Evolutionary conservation across 2,329 filamentous ascomycete species (phyloP).

Genomic region (Alternaria metachromatica): DNA sequence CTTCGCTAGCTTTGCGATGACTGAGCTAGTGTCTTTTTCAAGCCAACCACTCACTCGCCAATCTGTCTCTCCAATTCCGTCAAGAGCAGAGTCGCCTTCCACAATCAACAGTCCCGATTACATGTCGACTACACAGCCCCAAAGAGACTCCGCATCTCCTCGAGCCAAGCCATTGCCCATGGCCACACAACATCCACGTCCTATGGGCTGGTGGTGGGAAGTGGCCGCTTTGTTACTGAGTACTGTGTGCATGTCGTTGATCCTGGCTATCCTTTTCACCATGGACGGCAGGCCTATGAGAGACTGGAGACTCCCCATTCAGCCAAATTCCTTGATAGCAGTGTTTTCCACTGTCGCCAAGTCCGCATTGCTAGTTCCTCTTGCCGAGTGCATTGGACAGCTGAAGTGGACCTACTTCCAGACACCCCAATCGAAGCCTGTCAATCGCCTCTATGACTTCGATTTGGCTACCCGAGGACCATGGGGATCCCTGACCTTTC

Average conservation of each 20-base stretch:
- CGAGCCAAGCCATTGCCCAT: neutral
- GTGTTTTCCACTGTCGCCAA: neutral
- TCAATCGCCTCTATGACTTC: neutral
- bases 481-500: neutral
- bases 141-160: neutral
- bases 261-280: neutral
- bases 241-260: neutral
- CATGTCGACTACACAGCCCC: neutral
- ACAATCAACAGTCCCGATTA: neutral
- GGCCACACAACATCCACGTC: rapidly evolving
- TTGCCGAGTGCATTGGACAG: neutral
- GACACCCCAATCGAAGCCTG: neutral
- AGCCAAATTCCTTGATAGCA: neutral
- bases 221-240: neutral
- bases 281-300: neutral
- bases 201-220: neutral
- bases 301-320: neutral
- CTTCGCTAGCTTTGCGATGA: neutral
- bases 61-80: neutral
- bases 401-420: neutral
- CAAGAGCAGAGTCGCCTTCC: neutral
- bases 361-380: neutral
- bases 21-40: neutral
- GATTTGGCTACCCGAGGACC: neutral
- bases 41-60: neutral